These are phyloP conservation scores for Meyerozyma athensensis DNA, from an alignment of 1,139 yeast species.

Conservation along the genomic window DNA sequence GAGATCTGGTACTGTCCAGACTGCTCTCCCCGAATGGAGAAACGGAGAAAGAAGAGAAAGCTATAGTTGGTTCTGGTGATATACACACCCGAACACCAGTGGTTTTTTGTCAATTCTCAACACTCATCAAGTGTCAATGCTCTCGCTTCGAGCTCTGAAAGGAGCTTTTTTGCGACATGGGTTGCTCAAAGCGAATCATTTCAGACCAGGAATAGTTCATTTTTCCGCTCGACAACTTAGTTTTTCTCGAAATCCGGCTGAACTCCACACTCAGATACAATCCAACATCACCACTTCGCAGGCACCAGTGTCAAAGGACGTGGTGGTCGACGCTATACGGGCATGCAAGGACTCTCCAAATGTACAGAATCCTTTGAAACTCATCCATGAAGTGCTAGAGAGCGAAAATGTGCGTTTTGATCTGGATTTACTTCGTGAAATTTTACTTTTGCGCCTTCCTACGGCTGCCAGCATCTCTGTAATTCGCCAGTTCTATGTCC, in stretches of 20 bases:
- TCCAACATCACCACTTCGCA: not conserved
- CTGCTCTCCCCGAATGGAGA: slow-evolving; percentile 50
- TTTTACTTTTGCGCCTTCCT: slow-evolving; percentile 35
- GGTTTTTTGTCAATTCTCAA: not conserved
- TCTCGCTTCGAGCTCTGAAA: not conserved
- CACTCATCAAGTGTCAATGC: not conserved
- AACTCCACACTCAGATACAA: not conserved
- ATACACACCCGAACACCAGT: not conserved
- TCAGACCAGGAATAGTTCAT: too few species aligned
- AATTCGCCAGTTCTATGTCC: slow-evolving; percentile 31
- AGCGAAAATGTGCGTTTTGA: slow-evolving; percentile 19
- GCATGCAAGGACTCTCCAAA: slow-evolving; percentile 20
- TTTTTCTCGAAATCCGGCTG: not conserved
- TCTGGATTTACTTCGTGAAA: slow-evolving; percentile 20
- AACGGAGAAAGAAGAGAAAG: slow-evolving; percentile 43
- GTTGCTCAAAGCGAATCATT: too few species aligned
- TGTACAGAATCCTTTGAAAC: slow-evolving; percentile 10
- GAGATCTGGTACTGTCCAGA: slow-evolving; percentile 71
- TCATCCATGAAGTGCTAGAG: slow-evolving; percentile 16
- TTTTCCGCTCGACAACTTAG: too few species aligned
- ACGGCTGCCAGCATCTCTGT: slow-evolving; percentile 14
- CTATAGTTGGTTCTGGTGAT: slow-evolving; percentile 5
- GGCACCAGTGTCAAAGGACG: slow-evolving; percentile 6
- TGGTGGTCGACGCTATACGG: slow-evolving; percentile 18
- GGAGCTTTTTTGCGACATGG: not conserved